A percentile compares a stretch with the other conserved stretches of the same genome.
These are phyloP conservation scores for Penicillium sp. DNA, from an alignment of 2,329 filamentous ascomycete species.

Conservation along the genomic window DNA sequence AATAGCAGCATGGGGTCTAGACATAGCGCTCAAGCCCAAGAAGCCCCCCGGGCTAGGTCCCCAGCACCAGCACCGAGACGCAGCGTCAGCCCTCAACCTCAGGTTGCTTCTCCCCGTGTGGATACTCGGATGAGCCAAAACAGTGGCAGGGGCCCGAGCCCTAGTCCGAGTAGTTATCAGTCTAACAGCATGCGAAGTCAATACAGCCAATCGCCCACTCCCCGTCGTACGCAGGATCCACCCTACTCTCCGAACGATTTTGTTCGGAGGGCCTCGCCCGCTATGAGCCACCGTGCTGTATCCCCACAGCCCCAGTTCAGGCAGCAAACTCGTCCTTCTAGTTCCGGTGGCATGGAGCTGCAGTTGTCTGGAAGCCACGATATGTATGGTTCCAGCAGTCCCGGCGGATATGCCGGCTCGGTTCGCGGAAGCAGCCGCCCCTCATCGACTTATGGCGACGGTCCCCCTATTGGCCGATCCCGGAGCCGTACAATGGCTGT, in stretches of 20 bases:
- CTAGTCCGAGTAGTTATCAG: slow-evolving; percentile 46
- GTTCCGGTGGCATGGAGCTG: slow-evolving; percentile 61
- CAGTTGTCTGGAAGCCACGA: slow-evolving; percentile 60
- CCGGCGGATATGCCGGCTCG: slow-evolving; percentile 33
- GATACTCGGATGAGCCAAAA: slow-evolving; percentile 42
- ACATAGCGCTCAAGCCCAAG: slow-evolving; percentile 51
- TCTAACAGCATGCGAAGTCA: slow-evolving; percentile 43
- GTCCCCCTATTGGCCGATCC: slow-evolving; percentile 51
- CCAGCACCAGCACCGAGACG: slow-evolving; percentile 67
- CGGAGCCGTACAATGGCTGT: slow-evolving; percentile 85
- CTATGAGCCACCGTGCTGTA: slow-evolving; percentile 42
- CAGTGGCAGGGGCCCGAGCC: slow-evolving; percentile 41
- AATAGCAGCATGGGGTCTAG: slow-evolving; percentile 44
- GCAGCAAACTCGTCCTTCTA: slow-evolving; percentile 50
- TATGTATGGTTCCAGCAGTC: slow-evolving; percentile 49
- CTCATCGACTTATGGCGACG: slow-evolving; percentile 51
- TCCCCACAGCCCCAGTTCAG: slow-evolving; percentile 55
- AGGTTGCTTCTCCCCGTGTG: slow-evolving; percentile 26
- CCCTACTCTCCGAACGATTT: slow-evolving; percentile 48
- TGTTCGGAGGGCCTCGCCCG: slow-evolving; percentile 39
- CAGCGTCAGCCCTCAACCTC: slow-evolving; percentile 29
- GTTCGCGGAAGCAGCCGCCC: slow-evolving; percentile 45
- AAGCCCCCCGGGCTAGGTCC: slow-evolving; percentile 55
- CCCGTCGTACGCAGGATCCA: slow-evolving; percentile 35
- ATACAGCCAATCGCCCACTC: slow-evolving; percentile 39